Conservation (phyloP, 345 rosid species). For the Salix caprea region DNA sequence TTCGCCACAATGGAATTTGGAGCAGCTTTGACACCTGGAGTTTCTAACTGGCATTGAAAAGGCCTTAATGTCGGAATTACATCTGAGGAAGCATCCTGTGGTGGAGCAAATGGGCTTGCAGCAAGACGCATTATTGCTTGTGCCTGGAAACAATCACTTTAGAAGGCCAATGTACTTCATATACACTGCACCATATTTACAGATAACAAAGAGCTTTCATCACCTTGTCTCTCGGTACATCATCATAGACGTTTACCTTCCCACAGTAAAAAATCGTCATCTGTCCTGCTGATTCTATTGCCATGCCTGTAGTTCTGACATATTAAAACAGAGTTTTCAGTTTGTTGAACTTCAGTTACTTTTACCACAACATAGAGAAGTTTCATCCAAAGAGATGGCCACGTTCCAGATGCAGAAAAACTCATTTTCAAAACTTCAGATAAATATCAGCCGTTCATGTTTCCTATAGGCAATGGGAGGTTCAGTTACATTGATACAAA, state of each 20-base stretch:
- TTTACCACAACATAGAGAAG: not conserved
- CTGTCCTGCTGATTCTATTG: slow-evolving; percentile 28
- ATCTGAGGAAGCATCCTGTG: slow-evolving; percentile 22
- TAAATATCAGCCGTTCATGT: slow-evolving; percentile 1
- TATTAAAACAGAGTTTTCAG: slow-evolving; percentile 12
- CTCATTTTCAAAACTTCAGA: not conserved
- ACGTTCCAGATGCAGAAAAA: not conserved
- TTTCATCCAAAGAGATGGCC: not conserved
- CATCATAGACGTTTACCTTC: slow-evolving; percentile 39
- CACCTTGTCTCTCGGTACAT: slow-evolving; percentile 36
- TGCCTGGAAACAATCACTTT: slow-evolving; percentile 32
- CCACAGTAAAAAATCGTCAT: slow-evolving; percentile 45
- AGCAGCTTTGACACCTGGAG: slow-evolving; percentile 20
- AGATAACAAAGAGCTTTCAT: not conserved
- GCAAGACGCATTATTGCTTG: slow-evolving; percentile 39
- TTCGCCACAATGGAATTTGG: slow-evolving; percentile 11
- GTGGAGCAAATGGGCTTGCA: slow-evolving; percentile 21
- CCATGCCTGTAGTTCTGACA: slow-evolving; percentile 20
- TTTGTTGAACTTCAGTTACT: slow-evolving; percentile 12
- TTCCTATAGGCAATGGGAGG: not conserved
- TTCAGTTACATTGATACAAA: not conserved
- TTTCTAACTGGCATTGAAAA: slow-evolving; percentile 24
- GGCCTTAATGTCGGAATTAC: slow-evolving; percentile 21
- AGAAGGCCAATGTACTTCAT: slow-evolving; percentile 1
- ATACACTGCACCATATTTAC: not conserved